Percentiles rank a stretch among this genome's conserved stretches.
Evolutionary conservation across 495 filamentous ascomycete genomes (phyloP).

Genomic region (Staphylotrichum tortipilum): DNA sequence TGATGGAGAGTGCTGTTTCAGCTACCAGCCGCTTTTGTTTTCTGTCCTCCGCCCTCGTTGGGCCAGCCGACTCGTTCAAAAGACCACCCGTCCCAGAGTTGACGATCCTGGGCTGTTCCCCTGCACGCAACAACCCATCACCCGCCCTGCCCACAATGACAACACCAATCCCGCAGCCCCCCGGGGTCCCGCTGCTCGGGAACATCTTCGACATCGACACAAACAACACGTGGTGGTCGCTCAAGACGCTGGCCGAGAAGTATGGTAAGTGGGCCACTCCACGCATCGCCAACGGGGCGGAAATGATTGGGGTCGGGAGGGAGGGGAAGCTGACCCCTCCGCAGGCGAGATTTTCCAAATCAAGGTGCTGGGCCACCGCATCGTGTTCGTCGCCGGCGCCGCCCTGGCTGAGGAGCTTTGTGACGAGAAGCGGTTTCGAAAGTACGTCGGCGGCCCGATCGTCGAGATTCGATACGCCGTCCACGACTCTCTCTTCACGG

Average conservation of each 20-base stretch:
- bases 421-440: constrained; percentile 60
- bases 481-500: constrained; percentile 62
- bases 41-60: too few species aligned
- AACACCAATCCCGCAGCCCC: constrained; percentile 53
- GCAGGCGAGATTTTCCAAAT: constrained; percentile 63
- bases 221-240: constrained; percentile 52
- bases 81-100: too few species aligned
- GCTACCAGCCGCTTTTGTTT: too few species aligned
- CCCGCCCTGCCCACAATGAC: constrained; percentile 25
- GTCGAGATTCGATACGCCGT: constrained; percentile 50
- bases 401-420: constrained; percentile 58
- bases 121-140: too few species aligned
- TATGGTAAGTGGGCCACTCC: constrained; percentile 41
- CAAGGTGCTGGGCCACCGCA: constrained; percentile 35
- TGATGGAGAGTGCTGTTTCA: background rate
- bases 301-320: too few species aligned
- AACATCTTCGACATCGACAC: constrained; percentile 58
- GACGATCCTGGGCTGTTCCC: too few species aligned
- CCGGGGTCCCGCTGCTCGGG: constrained; percentile 57
- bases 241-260: constrained; percentile 54
- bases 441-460: constrained; percentile 47
- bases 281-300: background rate
- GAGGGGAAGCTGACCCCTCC: background rate
- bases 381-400: constrained; percentile 41
- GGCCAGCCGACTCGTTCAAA: too few species aligned